Evolutionary conservation across 768 basidiomycete species (phyloP), one percentile per base, ranked within the genome.

Genomic region (Rhizopogon vesiculosus): DNA sequence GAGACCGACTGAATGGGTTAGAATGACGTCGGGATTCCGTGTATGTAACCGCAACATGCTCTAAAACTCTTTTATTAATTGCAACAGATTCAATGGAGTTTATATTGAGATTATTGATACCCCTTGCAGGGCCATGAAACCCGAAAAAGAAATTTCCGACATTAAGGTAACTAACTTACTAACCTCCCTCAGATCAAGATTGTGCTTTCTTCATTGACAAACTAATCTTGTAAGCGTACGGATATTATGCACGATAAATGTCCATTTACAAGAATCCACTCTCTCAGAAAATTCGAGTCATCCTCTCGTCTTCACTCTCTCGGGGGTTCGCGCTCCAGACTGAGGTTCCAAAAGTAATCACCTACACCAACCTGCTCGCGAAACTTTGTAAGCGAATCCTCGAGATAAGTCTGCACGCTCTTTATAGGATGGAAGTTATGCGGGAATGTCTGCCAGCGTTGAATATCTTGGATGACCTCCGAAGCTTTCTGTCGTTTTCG

Each of bases 381-480:
- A 68, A 83, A 87, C 69, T 83, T 82, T 58, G 81, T 82, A 59
- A 98, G 77, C 1, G 86, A 84, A 46, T 90, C 86, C 57, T 89
- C 86, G 58, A 99, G 82, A 69, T 85, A 97, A 29, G 78, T 75
- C 53, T 84, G 81, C 28, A 98, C 83, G 1, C 77, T 57, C 0
- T 81, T 77, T 15, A 95, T 82, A 6, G 78, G 73, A 35, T 82
- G 77, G 59, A 96, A 84, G 69, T 96, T 94, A 76, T 93, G 98
- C 1, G 91, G 86, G 60, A 85, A 85, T 5, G 89, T 82, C 69
- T 99, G 97, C 85, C 95, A 98, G 29, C 92, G 87, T 68, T 97
- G 91, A 69, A 99, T 98, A 69, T 98, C 94, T 59, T 87, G 86
- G 63, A 99, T 93, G 62, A 98, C 91, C 66, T 97, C 95, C n/a